A percentile compares a stretch with the other conserved stretches of the same genome.
Conservation (phyloP, 225 moss, liverwort and hornwort genomes). For the Sphagnum tenellum region DNA sequence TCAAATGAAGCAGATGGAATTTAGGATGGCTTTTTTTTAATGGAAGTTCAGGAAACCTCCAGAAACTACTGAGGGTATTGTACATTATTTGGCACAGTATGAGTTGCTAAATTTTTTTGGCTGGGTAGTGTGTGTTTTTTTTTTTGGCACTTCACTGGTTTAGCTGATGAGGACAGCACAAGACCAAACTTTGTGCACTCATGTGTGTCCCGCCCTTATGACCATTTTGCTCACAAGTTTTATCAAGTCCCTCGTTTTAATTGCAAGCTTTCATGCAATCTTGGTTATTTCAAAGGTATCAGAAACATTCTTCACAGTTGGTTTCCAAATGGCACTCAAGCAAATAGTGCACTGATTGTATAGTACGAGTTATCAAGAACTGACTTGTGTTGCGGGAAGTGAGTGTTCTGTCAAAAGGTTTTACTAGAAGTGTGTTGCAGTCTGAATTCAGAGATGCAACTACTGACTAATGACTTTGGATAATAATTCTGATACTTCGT, state of each 20-base stretch:
- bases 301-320: too few species aligned
- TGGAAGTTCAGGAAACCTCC: constrained; percentile 7
- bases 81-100: constrained; percentile 24
- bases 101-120: constrained; percentile 26
- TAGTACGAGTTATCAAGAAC: too few species aligned
- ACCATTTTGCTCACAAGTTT: constrained; percentile 17
- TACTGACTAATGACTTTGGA: too few species aligned
- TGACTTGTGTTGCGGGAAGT: too few species aligned
- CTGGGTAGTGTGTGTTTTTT: constrained; percentile 9
- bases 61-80: constrained; percentile 21
- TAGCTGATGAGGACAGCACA: constrained; percentile 16
- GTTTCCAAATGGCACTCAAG: too few species aligned
- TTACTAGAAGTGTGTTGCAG: too few species aligned
- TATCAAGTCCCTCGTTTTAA: constrained; percentile 4
- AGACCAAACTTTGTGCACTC: constrained; percentile 11
- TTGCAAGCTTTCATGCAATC: constrained; percentile 2
- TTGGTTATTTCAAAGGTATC: neutral
- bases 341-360: too few species aligned
- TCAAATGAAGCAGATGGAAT: constrained; percentile 6
- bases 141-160: constrained; percentile 20
- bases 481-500: too few species aligned
- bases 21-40: neutral
- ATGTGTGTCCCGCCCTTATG: constrained; percentile 15
- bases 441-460: too few species aligned
- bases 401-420: too few species aligned